Evolutionary conservation across 2,329 filamentous ascomycete species (phyloP).

Genomic region (Daldinia sp.): DNA sequence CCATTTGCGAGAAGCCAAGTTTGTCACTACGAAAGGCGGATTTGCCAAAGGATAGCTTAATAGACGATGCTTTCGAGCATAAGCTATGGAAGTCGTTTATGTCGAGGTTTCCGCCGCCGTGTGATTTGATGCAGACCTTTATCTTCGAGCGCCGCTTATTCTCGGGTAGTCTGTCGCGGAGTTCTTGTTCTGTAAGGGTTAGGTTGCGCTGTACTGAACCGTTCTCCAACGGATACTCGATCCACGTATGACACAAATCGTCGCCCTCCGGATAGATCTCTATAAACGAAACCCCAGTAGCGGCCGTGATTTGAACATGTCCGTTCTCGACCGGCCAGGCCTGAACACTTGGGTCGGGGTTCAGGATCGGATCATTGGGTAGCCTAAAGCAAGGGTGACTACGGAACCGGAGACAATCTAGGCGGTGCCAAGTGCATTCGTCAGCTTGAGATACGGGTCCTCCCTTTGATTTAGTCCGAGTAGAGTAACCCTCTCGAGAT

Average conservation of each 20-base stretch:
- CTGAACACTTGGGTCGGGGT: constrained; percentile 81
- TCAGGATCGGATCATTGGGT: constrained; percentile 76
- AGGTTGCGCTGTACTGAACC: constrained; percentile 77
- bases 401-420: constrained; percentile 89
- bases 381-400: constrained; percentile 91
- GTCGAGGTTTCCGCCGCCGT: constrained; percentile 77
- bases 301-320: constrained; percentile 80
- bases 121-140: constrained; percentile 79
- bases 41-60: constrained; percentile 79
- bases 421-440: constrained; percentile 91
- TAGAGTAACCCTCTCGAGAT: constrained; percentile 85
- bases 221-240: constrained; percentile 79
- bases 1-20: constrained; percentile 78
- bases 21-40: constrained; percentile 80
- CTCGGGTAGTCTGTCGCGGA: constrained; percentile 78
- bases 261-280: constrained; percentile 87
- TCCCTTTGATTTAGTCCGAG: constrained; percentile 85
- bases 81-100: constrained; percentile 82
- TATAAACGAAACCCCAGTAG: constrained; percentile 85
- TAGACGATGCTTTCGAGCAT: constrained; percentile 75
- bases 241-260: constrained; percentile 81
- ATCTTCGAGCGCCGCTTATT: constrained; percentile 78
- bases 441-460: constrained; percentile 79
- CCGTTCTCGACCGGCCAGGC: constrained; percentile 86
- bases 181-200: constrained; percentile 77